Evolutionary conservation across 768 basidiomycete species (phyloP).

Genomic region (Serendipita sp.): DNA sequence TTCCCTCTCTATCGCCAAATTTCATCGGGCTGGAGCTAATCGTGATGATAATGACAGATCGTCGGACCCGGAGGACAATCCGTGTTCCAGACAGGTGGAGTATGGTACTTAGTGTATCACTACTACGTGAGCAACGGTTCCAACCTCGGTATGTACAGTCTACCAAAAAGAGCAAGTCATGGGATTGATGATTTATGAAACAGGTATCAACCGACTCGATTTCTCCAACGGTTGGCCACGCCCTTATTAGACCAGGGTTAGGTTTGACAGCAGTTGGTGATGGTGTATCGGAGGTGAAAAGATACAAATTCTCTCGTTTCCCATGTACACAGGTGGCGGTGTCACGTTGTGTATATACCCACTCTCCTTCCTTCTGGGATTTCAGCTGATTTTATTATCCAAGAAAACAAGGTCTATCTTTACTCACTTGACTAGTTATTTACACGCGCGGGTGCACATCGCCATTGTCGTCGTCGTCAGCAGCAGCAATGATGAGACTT

Average conservation of each 20-base stretch:
- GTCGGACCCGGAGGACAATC: slow-evolving; percentile 42
- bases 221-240: slow-evolving; percentile 39
- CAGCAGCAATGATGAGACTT: too few species aligned
- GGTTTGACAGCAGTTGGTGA: too few species aligned
- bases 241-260: slow-evolving; percentile 4
- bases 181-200: slow-evolving; percentile 13
- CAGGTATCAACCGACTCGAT: slow-evolving; percentile 33
- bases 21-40: neutral
- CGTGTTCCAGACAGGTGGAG: slow-evolving; percentile 29
- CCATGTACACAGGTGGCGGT: too few species aligned
- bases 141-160: neutral
- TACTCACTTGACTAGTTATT: too few species aligned
- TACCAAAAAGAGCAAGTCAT: neutral
- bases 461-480: too few species aligned
- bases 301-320: too few species aligned
- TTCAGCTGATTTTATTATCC: too few species aligned
- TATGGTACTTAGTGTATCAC: slow-evolving; percentile 34
- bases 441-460: too few species aligned
- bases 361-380: too few species aligned
- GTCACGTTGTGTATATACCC: too few species aligned
- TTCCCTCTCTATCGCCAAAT: neutral
- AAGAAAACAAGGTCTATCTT: too few species aligned
- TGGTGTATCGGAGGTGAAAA: too few species aligned
- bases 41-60: slow-evolving; percentile 20
- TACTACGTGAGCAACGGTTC: slow-evolving; percentile 33